Base-by-base conservation (phyloP, 176 grass and related monocot species). In the Eremochloa ophiuroides region DNA sequence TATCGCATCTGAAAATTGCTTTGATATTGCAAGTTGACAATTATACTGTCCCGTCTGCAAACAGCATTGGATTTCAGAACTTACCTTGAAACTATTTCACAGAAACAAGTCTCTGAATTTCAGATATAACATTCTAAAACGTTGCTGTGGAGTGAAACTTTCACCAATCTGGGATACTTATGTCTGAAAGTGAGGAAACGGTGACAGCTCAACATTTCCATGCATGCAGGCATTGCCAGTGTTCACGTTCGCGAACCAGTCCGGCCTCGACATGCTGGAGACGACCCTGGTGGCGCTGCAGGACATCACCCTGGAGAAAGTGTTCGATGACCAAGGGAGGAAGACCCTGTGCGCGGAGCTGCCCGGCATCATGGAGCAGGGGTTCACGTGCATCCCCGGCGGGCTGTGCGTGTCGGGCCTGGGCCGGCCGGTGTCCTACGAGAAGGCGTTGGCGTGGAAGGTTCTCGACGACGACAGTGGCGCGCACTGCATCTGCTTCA, bases 211-310 rank as follows among this genome's bases (percentile, higher is more conserved):
- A 43, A 41, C 35, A 23, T 83, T 37, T 46, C 61, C 13, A 25
- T 77, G 61, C 7, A 20, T 80, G 75, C 80, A 98, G 95, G 84
- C 90, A 35, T 82, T 92, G 43, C 86, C 95, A 1, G 84, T 90
- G 47, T 82, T 98, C 59, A 93, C 71, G 40, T 98, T 98, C 35
- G 87, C 93, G 25, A 98, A 98, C 78, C 95, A 95, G 66, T 85
- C 92, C 2, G 95, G 95, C 4, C 91, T 98, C 2, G 95, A 95
- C 82, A 98, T 98, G 95, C 90, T 98, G 20, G 92, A 98, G 83
- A 95, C 95, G 3, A 91, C 93, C 0, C 75, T 93, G 30, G 80
- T 89, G 17, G 86, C 88, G 20, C 90, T 98, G 11, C 95, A 95
- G 58, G 93, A 98, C 23, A 84, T 86, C 25, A 81, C 88, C 1